phyloP scores from a whole-genome alignment of 2,329 filamentous ascomycete species.

The Apiospora sp. region DNA sequence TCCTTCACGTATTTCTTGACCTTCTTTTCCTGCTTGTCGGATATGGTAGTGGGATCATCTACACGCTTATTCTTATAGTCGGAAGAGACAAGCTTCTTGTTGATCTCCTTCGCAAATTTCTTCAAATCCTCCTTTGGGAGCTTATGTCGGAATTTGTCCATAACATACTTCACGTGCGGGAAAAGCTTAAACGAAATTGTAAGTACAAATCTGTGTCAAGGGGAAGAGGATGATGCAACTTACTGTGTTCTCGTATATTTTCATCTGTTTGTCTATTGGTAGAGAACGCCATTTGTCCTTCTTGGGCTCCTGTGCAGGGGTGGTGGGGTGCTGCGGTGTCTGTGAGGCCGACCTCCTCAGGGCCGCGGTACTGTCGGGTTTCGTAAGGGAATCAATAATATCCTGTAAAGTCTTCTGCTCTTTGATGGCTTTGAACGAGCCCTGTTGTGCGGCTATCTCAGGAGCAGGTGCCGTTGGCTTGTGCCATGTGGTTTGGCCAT shows the following conservation, averaged over 20 bases:
- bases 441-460: conserved; percentile 65
- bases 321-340: conserved; percentile 69
- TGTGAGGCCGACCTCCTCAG: conserved; percentile 64
- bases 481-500: conserved; percentile 82
- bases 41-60: conserved; percentile 76
- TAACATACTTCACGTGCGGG: conserved; percentile 83
- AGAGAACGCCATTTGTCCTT: conserved; percentile 76
- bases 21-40: conserved; percentile 79
- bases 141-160: conserved; percentile 87
- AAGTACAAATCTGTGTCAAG: not conserved
- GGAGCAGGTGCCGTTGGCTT: conserved; percentile 75
- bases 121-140: conserved; percentile 81
- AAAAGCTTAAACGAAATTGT: conserved; percentile 65
- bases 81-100: conserved; percentile 88
- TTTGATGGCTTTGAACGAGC: conserved; percentile 67
- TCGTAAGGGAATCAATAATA: conserved; percentile 85
- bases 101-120: conserved; percentile 70
- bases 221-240: conserved; percentile 44
- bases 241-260: conserved; percentile 93
- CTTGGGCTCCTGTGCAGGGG: conserved; percentile 64
- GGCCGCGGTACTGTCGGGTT: conserved; percentile 59
- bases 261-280: conserved; percentile 87
- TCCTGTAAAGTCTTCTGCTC: conserved; percentile 81
- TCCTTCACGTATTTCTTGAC: conserved; percentile 85
- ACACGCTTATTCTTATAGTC: conserved; percentile 94